Evolutionary conservation across 768 basidiomycete genomes (phyloP), one percentile per base, ranked within the genome.

Genomic region (Psilocybe azurescens): DNA sequence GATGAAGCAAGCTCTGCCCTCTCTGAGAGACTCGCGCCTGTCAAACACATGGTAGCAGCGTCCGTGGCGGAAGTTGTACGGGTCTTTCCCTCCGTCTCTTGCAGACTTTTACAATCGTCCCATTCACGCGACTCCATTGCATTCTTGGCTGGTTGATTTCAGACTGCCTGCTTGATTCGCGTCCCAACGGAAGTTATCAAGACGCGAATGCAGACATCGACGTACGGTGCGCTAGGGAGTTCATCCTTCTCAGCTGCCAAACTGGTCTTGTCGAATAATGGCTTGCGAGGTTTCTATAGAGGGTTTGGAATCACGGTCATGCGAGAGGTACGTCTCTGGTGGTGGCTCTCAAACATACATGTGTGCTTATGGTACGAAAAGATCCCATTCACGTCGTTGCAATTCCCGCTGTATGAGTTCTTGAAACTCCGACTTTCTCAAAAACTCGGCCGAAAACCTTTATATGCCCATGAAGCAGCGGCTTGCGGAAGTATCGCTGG

Each of bases 111-210:
- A 70, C 53, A 76, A 61, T 38, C 47, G 20, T 62, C 58, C 50
- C 56, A 52, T 61, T 63, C 50, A 62, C 66, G 50, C 55, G 59
- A 44, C 56, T 39, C 51, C 41, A 39, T 63, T 56, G 62, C 32
- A 29, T 53, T 55, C 60, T 61, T 55, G 61, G 54, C 49, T 63
- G 38, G 39, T 65, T 63, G 41, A 33, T 58, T 61, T 53, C 72
- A 93, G 91, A 84, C 90, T 53, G 95, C 96, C 36, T 99, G 96
- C 73, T 79, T 97, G 56, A 85, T 99, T 54, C 91, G 96, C 52
- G 96, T 99, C 2, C 96, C 96, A 1, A 97, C 96, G 0, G 97
- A 98, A 73, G 91, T 99, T 32, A 90, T 98, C 77, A 99, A 99
- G 74, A 96, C 94, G 9, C 86, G 96, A 3, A 89, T 86, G 61